Evolutionary conservation across 2,329 filamentous ascomycete species (phyloP).

Genomic region (Escovopsis weberi): DNA sequence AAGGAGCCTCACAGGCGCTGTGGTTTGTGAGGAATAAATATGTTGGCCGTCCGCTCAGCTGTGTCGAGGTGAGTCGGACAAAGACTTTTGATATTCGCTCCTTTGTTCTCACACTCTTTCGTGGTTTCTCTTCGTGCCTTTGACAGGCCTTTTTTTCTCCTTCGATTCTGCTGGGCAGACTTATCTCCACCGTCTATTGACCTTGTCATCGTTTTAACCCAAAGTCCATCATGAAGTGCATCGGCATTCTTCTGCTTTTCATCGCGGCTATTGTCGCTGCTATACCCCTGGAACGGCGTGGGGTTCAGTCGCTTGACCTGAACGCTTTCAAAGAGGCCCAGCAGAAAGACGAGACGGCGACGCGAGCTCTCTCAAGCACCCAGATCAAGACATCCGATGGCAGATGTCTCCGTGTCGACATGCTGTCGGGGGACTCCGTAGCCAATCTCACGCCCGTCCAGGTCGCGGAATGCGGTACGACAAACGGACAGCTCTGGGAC

Average conservation of each 20-base stretch:
- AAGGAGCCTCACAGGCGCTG: no score
- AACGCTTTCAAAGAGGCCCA: slow-evolving; percentile 30
- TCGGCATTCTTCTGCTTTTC: slow-evolving; percentile 1
- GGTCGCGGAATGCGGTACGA: slow-evolving; percentile 27
- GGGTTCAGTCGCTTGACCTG: slow-evolving; percentile 27
- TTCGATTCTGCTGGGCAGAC: slow-evolving; percentile 8
- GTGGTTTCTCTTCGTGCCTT: slow-evolving; percentile 6
- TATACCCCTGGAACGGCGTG: slow-evolving; percentile 1
- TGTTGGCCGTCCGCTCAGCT: no score
- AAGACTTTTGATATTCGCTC: not conserved
- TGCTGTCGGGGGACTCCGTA: slow-evolving; percentile 32
- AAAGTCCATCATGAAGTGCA: slow-evolving; percentile 1
- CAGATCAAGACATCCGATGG: slow-evolving; percentile 30
- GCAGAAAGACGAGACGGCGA: slow-evolving; percentile 27
- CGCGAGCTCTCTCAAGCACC: slow-evolving; percentile 28
- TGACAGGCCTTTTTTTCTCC: slow-evolving; percentile 3
- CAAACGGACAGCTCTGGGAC: slow-evolving; percentile 31
- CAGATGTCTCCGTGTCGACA: slow-evolving; percentile 30
- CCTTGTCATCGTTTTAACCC: not conserved
- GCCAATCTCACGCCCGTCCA: slow-evolving; percentile 33
- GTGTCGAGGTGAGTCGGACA: no score
- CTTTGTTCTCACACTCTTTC: slow-evolving; percentile 1
- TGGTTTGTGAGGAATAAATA: no score
- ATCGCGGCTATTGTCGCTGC: slow-evolving; percentile 5
- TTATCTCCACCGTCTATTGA: not conserved